Base-by-base conservation (phyloP, 441 rosid species). In the Syzygium malaccense region DNA sequence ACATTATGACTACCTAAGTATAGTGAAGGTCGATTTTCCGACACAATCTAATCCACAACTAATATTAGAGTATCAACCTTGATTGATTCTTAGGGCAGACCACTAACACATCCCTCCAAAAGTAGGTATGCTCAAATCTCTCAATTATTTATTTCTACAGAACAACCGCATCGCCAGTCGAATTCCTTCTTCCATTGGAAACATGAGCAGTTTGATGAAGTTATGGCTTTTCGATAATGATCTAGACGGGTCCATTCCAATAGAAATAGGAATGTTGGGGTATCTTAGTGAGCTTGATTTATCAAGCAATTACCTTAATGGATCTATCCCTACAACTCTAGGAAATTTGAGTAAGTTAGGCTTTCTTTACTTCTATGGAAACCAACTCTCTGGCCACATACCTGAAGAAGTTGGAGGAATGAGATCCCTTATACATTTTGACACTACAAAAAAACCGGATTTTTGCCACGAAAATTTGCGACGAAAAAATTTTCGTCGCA, bases 51-150 rank as follows among this genome's bases (percentile, higher is more conserved):
- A n/a, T n/a, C n/a, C n/a, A n/a, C n/a, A n/a, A n/a, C n/a, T n/a
- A n/a, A n/a, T n/a, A n/a, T n/a, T n/a, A n/a, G n/a, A n/a, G n/a
- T n/a, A n/a, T n/a, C n/a, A n/a, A n/a, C n/a, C n/a, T n/a, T n/a
- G n/a, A n/a, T n/a, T n/a, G n/a, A n/a, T n/a, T n/a, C n/a, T n/a
- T n/a, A n/a, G n/a, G n/a, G n/a, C n/a, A n/a, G n/a, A n/a, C n/a
- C n/a, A n/a, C n/a, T n/a, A n/a, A n/a, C n/a, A n/a, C n/a, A n/a
- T n/a, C 88, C 93, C 94, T 20, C 33, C 3, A 53, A 58, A 91
- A 56, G 75, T 92, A 71, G 37, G 89, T 87, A 56, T 88, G 89
- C 80, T 88, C 87, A 17, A 64, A 71, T 14, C 90, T 91, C 83
- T 56, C 30, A 11, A 17, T 3, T 3, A 86, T 91, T 1, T 60